Evolutionary conservation across 345 rosid genomes (phyloP), one percentile per base, ranked within the genome.

Genomic region (Euphorbia pulcherrima): DNA sequence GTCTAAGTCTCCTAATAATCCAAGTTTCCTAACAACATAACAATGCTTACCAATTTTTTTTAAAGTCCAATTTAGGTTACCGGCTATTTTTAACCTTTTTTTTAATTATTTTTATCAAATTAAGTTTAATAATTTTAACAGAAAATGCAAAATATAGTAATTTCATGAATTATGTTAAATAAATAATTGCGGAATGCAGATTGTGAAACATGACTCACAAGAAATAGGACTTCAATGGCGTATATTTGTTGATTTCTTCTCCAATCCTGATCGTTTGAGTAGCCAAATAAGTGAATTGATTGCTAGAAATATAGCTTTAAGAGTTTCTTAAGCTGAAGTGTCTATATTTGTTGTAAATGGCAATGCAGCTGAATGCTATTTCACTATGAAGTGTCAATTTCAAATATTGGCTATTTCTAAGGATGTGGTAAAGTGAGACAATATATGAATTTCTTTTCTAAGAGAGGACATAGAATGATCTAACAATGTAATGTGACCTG

Each of bases 211-310:
- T 84, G 97, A 94, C 68, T 77, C 90, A 0, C 91, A 91, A 75
- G 99, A 86, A 74, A 88, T 91, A 28, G 95, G 86, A 61, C 86
- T 89, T 60, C 99, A 89, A 71, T 78, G 93, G 66, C 86, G 90
- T 33, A 92, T 87, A 8, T 91, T 86, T 60, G 90, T 89, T 0
- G 96, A 91, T 71, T 91, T 91, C 85, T 89, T 91, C 81, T 84
- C 88, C 83, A 89, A 82, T 73, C 95, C 92, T 0, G 97, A 94
- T 47, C 82, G 96, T 37, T 63, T 91, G 81, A 85, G 90, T 72
- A 88, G 82, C 78, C 93, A 87, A 75, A 96, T 94, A 44, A 82
- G 90, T 68, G 97, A 91, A 76, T 73, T 89, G 77, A 89, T 87
- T 8, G 88, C 93, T 64, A 92, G 89, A 1, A 90, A 88, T 33